Conservation (phyloP, 1,284 basidiomycete species). For the Boletellus dicymbophilus region DNA sequence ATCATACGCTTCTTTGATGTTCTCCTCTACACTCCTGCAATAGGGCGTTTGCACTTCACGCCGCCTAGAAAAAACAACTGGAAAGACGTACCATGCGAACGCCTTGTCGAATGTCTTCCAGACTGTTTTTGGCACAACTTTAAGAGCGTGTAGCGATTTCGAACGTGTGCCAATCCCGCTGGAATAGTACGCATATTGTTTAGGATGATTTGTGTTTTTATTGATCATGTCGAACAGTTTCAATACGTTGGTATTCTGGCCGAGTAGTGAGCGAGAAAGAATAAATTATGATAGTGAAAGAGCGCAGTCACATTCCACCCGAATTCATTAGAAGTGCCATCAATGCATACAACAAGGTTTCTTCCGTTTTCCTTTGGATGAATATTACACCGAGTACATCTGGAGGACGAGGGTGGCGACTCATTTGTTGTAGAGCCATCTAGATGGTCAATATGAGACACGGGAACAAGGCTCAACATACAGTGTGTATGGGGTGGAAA, state of each 20-base stretch:
- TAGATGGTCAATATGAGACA: no score
- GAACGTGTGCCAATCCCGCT: slow-evolving; percentile 41
- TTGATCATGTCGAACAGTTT: slow-evolving; percentile 33
- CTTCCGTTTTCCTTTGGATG: neutral
- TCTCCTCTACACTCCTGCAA: slow-evolving; percentile 30
- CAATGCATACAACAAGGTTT: slow-evolving; percentile 13
- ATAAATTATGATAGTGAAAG: no score
- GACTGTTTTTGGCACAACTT: slow-evolving; percentile 18
- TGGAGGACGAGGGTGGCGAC: no score
- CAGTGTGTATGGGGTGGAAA: no score
- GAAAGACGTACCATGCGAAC: slow-evolving; percentile 24
- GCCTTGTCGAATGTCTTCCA: slow-evolving; percentile 29
- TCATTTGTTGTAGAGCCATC: no score
- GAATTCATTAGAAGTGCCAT: slow-evolving; percentile 8
- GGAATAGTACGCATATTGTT: slow-evolving; percentile 36
- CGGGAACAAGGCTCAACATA: no score
- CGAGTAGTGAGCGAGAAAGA: slow-evolving; percentile 6
- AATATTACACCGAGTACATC: neutral
- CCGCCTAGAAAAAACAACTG: neutral
- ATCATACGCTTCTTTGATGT: slow-evolving; percentile 36
- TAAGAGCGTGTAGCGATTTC: slow-evolving; percentile 19
- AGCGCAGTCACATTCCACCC: neutral
- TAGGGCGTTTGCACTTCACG: neutral
- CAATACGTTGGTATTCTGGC: slow-evolving; percentile 39
- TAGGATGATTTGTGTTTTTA: slow-evolving; percentile 10